Evolutionary conservation across 31 red algal species (phyloP).

Genomic region (Pterothamnion heteromorphum): DNA sequence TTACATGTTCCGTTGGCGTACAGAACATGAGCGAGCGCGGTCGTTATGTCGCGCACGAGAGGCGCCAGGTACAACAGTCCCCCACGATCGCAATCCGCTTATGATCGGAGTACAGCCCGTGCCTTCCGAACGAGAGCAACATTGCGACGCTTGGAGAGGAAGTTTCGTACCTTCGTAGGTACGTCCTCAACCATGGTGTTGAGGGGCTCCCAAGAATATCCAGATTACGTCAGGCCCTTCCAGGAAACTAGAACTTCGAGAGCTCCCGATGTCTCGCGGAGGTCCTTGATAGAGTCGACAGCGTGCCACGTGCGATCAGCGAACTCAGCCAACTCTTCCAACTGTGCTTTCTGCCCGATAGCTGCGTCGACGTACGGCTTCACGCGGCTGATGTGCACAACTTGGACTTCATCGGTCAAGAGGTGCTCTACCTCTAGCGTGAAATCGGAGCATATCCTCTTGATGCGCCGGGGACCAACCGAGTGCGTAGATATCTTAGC

Average conservation of each 20-base stretch:
- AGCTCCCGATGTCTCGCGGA: not conserved
- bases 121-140: too few relatives aligned
- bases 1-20: too few relatives aligned
- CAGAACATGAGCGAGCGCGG: too few relatives aligned
- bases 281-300: conserved; percentile 29
- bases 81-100: too few relatives aligned
- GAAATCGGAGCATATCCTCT: not conserved
- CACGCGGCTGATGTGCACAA: conserved; percentile 8
- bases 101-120: too few relatives aligned
- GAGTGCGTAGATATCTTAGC: conserved; percentile 25
- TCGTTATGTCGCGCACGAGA: too few relatives aligned
- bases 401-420: not conserved
- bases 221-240: conserved; percentile 21
- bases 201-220: conserved; percentile 44
- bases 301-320: conserved; percentile 5
- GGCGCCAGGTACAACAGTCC: too few relatives aligned
- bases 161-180: conserved; percentile 42
- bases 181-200: conserved; percentile 46
- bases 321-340: not conserved
- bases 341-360: not conserved
- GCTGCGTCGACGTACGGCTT: not conserved
- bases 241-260: conserved; percentile 32
- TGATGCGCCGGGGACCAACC: not conserved
- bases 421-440: conserved; percentile 37
- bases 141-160: not conserved